A percentile compares a stretch with the other conserved stretches of the same genome.
Conservation (phyloP, 2,329 filamentous ascomycete genomes). For the Calonectria pseudoturangicola region DNA sequence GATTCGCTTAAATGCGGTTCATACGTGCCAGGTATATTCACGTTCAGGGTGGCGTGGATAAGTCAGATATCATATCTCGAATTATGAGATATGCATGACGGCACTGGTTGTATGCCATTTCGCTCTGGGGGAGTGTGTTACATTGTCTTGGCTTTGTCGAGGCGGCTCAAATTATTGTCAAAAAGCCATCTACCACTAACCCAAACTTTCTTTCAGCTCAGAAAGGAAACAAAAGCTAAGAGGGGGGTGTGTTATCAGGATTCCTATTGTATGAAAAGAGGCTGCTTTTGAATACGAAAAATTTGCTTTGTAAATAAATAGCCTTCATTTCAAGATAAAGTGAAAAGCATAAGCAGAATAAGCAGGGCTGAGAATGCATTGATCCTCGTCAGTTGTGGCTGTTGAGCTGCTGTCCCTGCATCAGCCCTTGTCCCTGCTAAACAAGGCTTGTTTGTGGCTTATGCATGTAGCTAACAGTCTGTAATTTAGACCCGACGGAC, state of each 20-base stretch:
- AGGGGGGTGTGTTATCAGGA: neutral
- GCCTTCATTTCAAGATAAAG: neutral
- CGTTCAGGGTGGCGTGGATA: too few relatives aligned
- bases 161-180: too few relatives aligned
- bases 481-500: slow-evolving; percentile 2
- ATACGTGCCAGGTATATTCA: too few relatives aligned
- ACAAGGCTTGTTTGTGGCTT: neutral
- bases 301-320: neutral
- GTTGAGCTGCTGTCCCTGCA: neutral
- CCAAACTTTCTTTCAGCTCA: too few relatives aligned
- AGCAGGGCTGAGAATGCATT: neutral
- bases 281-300: neutral
- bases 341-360: neutral
- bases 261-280: neutral
- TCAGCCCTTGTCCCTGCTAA: slow-evolving; percentile 17
- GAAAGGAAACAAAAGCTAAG: too few relatives aligned
- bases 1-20: too few relatives aligned
- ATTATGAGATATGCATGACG: too few relatives aligned
- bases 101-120: too few relatives aligned
- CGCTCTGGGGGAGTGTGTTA: too few relatives aligned
- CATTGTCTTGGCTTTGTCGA: neutral
- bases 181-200: too few relatives aligned
- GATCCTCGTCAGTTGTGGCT: slow-evolving; percentile 10
- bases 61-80: too few relatives aligned
- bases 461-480: neutral